Base-by-base conservation (phyloP, 2,329 filamentous ascomycete species). In the Cordyceps cateniannulata region DNA sequence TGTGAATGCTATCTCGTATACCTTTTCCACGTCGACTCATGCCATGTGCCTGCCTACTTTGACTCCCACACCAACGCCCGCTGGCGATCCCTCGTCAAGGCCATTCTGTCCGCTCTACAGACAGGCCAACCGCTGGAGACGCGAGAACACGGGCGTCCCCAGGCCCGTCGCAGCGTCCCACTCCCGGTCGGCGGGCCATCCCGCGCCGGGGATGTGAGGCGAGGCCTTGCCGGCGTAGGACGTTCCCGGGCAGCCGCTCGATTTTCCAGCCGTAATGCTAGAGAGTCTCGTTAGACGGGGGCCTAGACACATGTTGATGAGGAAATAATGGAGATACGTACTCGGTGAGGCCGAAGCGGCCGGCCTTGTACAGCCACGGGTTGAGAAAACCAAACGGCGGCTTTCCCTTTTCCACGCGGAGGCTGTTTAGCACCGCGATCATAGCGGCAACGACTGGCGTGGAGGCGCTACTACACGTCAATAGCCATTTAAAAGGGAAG, bases 381-480 rank as follows among this genome's bases (percentile, higher is more conserved):
- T 87, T 87, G 27, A 87, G 70, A 66, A 85, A 87, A 1, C 85
- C 84, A 66, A 87, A 71, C 0, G 75, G 67, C 7, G 79, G 69
- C 68, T 79, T 79, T 1, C 82, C 82, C n/a, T 75, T 73, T 18
- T 79, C 74, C 52, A 88, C 71, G 35, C 85, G 77, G 24, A 82
- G 80, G 62, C 86, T 83, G 68, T 90, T 90, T 55, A 91, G 71
- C 42, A 89, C 77, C 1, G 82, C 79, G 53, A 91, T 74, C 63
- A 91, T 79, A 16, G 80, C 80, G 0, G 86, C 85, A 54, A 87
- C 81, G 0, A 85, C 75, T 0, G 88, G 88, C 0, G 83, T 75
- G 2, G 87, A 81, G 0, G 86, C 86, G 60, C 77, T 79, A 52
- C 24, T 16, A 29, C 2, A 10, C 47, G 10, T 62, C 10, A 66